Evolutionary conservation across 2,329 filamentous ascomycete genomes (phyloP).

Genomic region (Ophiostoma triangulosporum): DNA sequence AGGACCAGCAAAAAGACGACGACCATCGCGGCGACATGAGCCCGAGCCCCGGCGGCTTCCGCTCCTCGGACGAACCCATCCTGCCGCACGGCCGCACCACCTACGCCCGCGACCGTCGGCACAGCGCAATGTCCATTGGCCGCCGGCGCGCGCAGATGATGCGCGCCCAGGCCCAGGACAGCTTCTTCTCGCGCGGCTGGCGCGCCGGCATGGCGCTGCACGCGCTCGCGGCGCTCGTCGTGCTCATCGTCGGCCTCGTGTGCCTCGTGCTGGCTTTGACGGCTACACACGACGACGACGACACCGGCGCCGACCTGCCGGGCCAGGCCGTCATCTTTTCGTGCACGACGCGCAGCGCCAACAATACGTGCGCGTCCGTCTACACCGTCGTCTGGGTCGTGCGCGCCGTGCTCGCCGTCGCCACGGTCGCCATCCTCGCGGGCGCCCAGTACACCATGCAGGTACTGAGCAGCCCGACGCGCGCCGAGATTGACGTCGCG

Average conservation of each 20-base stretch:
- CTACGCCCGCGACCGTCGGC: not conserved
- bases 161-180: not conserved
- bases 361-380: constrained; percentile 21
- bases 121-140: not conserved
- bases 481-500: constrained; percentile 32
- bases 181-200: constrained; percentile 28
- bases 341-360: constrained; percentile 16
- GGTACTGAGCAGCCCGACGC: constrained; percentile 39
- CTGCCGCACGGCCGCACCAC: not conserved
- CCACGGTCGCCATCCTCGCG: constrained; percentile 29
- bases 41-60: not conserved
- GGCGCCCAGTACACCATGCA: constrained; percentile 41
- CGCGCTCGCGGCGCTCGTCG: constrained; percentile 25
- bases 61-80: not conserved
- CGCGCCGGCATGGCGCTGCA: constrained; percentile 33
- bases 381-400: constrained; percentile 27
- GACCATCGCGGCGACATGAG: too few species aligned
- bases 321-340: constrained; percentile 9
- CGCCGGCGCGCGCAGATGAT: not conserved
- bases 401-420: constrained; percentile 30
- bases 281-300: constrained; percentile 6
- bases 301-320: constrained; percentile 16
- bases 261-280: constrained; percentile 24
- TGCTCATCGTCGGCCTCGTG: constrained; percentile 25
- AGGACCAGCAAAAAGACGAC: not conserved